Conservation (phyloP, 2,329 filamentous ascomycete genomes). For the Orbilia ellipsospora region DNA sequence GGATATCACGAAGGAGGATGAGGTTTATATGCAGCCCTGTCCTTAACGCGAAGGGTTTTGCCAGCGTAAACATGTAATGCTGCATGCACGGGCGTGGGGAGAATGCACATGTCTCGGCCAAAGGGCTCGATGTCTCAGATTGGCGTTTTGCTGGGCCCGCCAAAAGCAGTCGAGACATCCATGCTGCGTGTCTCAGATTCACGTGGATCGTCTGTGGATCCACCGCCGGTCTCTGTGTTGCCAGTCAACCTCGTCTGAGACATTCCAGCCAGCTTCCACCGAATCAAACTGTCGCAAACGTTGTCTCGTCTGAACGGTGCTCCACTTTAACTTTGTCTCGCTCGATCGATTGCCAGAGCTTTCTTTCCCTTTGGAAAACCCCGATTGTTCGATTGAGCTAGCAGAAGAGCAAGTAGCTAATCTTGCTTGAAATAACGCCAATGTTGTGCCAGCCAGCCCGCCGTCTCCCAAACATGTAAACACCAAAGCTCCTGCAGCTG, state of each 20-base stretch:
- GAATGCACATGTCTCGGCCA: constrained; percentile 11
- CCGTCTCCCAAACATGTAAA: too few species aligned
- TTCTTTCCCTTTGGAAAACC: too few species aligned
- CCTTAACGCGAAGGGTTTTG: not conserved
- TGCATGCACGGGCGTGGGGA: not conserved
- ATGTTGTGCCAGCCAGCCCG: too few species aligned
- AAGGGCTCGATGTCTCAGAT: constrained; percentile 37
- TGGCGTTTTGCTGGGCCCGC: constrained; percentile 10
- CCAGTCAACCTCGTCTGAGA: constrained; percentile 19
- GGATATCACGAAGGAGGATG: not conserved
- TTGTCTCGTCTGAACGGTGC: too few species aligned
- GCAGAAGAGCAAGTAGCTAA: too few species aligned
- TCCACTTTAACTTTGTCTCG: too few species aligned
- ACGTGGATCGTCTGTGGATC: constrained; percentile 24
- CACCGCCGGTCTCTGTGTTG: too few species aligned
- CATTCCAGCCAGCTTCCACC: constrained; percentile 4
- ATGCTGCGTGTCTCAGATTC: constrained; percentile 36
- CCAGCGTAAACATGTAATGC: not conserved
- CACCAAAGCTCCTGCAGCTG: not conserved
- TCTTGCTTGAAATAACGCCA: too few species aligned
- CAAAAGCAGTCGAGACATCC: constrained; percentile 37
- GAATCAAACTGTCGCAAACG: too few species aligned
- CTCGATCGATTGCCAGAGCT: too few species aligned
- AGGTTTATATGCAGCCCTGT: constrained; percentile 34
- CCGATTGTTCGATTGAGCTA: too few species aligned